Evolutionary conservation across 192 early-diverging fungal genomes (phyloP), one percentile per base, ranked within the genome.

Genomic region (Coemansia furcata): DNA sequence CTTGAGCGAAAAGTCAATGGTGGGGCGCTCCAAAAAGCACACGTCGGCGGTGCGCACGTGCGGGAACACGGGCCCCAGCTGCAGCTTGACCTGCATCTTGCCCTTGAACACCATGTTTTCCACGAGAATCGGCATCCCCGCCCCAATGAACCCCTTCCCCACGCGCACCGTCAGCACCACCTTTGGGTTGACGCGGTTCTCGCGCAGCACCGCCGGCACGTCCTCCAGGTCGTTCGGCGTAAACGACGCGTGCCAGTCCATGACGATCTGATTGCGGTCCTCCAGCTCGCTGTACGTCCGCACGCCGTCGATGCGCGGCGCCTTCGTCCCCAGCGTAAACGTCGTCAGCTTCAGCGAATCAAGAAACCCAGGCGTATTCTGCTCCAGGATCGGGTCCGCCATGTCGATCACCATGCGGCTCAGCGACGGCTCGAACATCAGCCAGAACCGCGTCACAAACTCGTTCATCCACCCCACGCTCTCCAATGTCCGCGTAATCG

Each of bases 161-260:
- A 96, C 84, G 32, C 92, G 88, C 64, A 95, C 87, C 0, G 89
- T 89, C 40, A 99, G 77, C 42, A 92, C 90, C 21, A 99, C 89
- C 81, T 93, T 92, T 54, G 93, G 92, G 78, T 96, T 93, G 17
- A 92, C 88, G 58, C 89, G 87, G 21, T 86, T 86, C 46, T 86
- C 84, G 40, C 87, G 63, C 68, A 91, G 85, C 43, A 90, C 77
- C n/a, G 82, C 73, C 14, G 90, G 89, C 78, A 92, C 80, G 49
- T 91, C 91, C 30, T 78, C 78, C 59, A 88, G 83, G 73, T 95
- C 94, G 62, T 93, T 90, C 14, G 94, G 94, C 43, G 86, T 87
- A 73, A 95, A 95, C 47, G 88, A 87, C 14, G 94, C 80, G 63
- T 91, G 91, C 92, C 90, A 95, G 82, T 96, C 94, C 94, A 97